Base-by-base conservation (phyloP, 768 basidiomycete genomes). In the Cystoderma amianthinum region DNA sequence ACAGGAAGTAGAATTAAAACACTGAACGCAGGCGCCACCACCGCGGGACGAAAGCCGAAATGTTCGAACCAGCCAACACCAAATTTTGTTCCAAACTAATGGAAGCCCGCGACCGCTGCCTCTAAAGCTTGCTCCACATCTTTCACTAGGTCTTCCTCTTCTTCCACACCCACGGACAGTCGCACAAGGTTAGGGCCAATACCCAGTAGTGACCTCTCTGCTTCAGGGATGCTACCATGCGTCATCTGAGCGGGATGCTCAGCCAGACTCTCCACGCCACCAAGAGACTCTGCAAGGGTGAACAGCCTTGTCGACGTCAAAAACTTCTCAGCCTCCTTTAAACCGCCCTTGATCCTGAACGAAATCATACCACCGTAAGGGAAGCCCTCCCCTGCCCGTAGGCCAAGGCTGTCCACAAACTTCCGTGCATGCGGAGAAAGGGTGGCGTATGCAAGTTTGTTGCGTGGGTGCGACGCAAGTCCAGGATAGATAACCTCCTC, bases 341-440 rank as follows among this genome's bases (percentile, higher is more conserved):
- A 57, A 1, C 78, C 72, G 1, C 78, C 86, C 65, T 35, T 78
- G 63, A 69, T 80, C 69, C 46, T 81, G 74, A 76, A 91, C 67
- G 82, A 79, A 39, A 98, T 73, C 83, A 97, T 92, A 4, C 95
- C 94, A 6, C 88, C 84, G 55, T 81, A 92, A 0, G 93, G 92
- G 65, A 97, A 86, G 1, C 85, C 89, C 1, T 19, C 73, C 69
- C 24, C 60, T 57, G 44, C 61, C 44, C 46, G 53, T 50, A 39
- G 43, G 44, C 50, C 61, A 46, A 52, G 40, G 53, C 42, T 25
- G 48, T 76, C 65, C 15, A 85, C 69, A 53, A 82, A 93, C 45
- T 67, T 69, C 36, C 66, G 64, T 2, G 91, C 89, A 41, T 90
- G 85, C 0, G 79, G 72, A 10, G 82, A 74, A 17, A 89, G 63